A percentile compares a stretch with the other conserved stretches of the same genome.
phyloP scores from a whole-genome alignment of 805 yeast species.

The Candida broadrunensis region DNA sequence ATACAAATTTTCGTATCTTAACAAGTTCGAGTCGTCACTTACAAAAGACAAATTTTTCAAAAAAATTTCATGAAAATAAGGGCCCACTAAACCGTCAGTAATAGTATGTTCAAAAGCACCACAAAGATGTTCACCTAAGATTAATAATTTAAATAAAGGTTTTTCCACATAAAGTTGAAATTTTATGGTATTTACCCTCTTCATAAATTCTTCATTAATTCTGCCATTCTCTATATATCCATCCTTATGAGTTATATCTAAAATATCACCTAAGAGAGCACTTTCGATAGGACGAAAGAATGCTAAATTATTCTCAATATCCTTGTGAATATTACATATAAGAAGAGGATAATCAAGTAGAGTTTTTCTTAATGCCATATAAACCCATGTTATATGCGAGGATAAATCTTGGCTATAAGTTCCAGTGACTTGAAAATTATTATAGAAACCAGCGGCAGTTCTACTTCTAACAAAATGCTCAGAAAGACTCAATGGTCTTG shows the following conservation, averaged over 20 bases:
- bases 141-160: slow-evolving; percentile 27
- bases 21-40: slow-evolving; percentile 2
- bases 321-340: slow-evolving; percentile 25
- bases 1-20: slow-evolving; percentile 9
- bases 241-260: slow-evolving; percentile 10
- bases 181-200: slow-evolving; percentile 12
- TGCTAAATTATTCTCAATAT: slow-evolving; percentile 5
- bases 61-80: slow-evolving; percentile 31
- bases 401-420: slow-evolving; percentile 22
- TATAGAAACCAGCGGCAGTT: slow-evolving; percentile 23
- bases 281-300: slow-evolving; percentile 21
- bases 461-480: slow-evolving; percentile 37
- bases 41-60: slow-evolving; percentile 21
- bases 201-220: slow-evolving; percentile 28
- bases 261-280: slow-evolving; percentile 23
- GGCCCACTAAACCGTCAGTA: slow-evolving; percentile 37
- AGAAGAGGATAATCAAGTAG: slow-evolving; percentile 33
- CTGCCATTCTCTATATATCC: slow-evolving; percentile 12
- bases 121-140: slow-evolving; percentile 21
- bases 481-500: slow-evolving; percentile 24
- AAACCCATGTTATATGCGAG: slow-evolving; percentile 11
- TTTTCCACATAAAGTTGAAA: slow-evolving; percentile 20
- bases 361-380: slow-evolving; percentile 26
- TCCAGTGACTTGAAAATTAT: slow-evolving; percentile 33
- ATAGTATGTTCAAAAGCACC: slow-evolving; percentile 35